Evolutionary conservation across 2,329 filamentous ascomycete species (phyloP), one percentile per base, ranked within the genome.

Genomic region (Didymella sp.): DNA sequence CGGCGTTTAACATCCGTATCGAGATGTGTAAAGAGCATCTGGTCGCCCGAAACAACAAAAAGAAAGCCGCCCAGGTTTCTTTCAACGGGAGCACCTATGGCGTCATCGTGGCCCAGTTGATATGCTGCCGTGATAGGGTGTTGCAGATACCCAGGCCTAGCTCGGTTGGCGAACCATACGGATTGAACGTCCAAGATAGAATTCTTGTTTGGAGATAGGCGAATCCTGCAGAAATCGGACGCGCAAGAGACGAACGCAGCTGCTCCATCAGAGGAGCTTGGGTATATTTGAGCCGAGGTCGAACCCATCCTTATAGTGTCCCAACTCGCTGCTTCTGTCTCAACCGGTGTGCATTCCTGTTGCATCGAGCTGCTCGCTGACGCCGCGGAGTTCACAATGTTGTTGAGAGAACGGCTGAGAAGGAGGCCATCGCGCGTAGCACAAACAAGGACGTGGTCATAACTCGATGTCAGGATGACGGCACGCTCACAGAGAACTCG

Each of bases 21-120:
- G 28, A 85, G 61, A 35, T 78, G 79, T 24, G 81, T 80, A 46
- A 81, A 78, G 12, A 82, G 72, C 56, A 84, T 73, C 24, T 80
- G 75, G 11, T 77, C 75, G 24, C 80, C 79, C 17, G 79, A 77
- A 44, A 82, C 77, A 35, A 78, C 81, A 40, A 83, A 78, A 9
- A 84, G 67, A 33, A 80, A 78, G 2, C 78, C 78, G 13, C 73
- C 71, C 11, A 80, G 66, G 13, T 77, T 70, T 45, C 79, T 69
- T 13, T 77, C 71, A 22, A 72, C 63, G 31, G 76, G 73, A 2
- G 15, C 5, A 19, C 76, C 67, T 47, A 75, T 69, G 5, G 55
- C 38, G 3, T 11, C n/a, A 2, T 55, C 21, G 2, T 63, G 58
- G 6, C 71, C 68, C 1, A 76, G 54, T 46, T 76, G 74, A 49